Conservation (phyloP, 1,284 basidiomycete species). For the Leccinum proximum region DNA sequence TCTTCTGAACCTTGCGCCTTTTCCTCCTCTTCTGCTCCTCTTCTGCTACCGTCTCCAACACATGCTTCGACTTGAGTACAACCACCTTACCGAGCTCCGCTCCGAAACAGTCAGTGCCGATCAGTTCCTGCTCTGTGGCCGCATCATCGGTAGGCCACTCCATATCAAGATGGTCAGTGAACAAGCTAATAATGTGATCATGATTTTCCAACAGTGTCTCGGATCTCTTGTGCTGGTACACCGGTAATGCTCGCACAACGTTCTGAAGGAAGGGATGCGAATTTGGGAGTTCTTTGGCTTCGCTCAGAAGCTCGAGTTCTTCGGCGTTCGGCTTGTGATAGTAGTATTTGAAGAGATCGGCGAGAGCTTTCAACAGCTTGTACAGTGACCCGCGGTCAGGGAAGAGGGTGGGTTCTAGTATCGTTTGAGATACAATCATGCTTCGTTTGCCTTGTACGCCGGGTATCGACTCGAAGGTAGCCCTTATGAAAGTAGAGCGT, state of each 20-base stretch:
- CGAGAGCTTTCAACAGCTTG: neutral
- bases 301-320: neutral
- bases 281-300: too few species aligned
- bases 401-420: neutral
- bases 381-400: neutral
- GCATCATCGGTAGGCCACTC: neutral
- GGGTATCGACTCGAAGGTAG: neutral
- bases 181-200: neutral
- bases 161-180: neutral
- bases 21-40: neutral
- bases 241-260: neutral
- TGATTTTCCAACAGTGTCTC: neutral
- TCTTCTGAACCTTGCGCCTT: neutral
- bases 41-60: neutral
- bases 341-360: neutral
- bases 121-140: neutral
- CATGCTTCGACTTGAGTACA: neutral
- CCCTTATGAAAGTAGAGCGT: neutral
- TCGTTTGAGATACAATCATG: neutral
- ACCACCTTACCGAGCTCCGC: neutral
- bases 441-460: neutral
- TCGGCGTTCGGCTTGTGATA: neutral
- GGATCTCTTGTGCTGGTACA: neutral
- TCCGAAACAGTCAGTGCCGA: neutral
- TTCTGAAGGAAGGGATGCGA: neutral